Base-by-base conservation (phyloP, 2,329 filamentous ascomycete genomes). In the Dactylellina leptospora region DNA sequence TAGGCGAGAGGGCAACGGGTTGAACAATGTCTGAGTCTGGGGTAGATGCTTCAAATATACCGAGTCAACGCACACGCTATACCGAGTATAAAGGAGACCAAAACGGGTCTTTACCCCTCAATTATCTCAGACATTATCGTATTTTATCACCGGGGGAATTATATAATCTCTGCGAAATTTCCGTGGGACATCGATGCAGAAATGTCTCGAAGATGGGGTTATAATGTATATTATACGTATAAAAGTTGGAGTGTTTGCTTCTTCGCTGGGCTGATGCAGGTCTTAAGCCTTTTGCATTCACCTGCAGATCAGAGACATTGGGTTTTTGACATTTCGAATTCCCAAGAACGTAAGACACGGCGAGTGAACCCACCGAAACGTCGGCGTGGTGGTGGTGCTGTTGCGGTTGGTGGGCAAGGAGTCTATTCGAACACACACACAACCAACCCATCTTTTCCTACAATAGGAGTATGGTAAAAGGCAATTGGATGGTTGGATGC, bases 301-400 rank as follows among this genome's bases (percentile, higher is more conserved):
- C 51, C 61, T 58, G 61, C 53, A 58, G 42, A 51, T 66, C 61
- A 66, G 61, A 66, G 61, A 66, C 61, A 66, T 66, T 56, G 33
- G 42, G 38, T 42, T 64, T 55, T 66, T 66, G 42, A 58, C 40
- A 20, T 54, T 62, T 56, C 23, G 51, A 55, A 40, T 27, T 54
- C 30, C 60, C 30, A 47, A 23, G 36, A 23, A 36, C 27, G 28
- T 56, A 56, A 64, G 60, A 64, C 60, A 64, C 36, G 42, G 40
- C 13, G 33, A 33, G 30, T 54, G 48, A 66, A 58, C 61, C n/a
- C 51, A 44, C 50, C 47, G n/a, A n/a, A 63, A 63, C 51, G 48
- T 38, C 50, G 25, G 48, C n/a, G n/a, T n/a, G n/a, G n/a, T n/a
- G n/a, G n/a, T n/a, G n/a, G n/a, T n/a, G n/a, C n/a, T n/a, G n/a